These are phyloP conservation scores for Fusarium sarcochroum DNA, from an alignment of 2,329 filamentous ascomycete species.

Conservation along the genomic window DNA sequence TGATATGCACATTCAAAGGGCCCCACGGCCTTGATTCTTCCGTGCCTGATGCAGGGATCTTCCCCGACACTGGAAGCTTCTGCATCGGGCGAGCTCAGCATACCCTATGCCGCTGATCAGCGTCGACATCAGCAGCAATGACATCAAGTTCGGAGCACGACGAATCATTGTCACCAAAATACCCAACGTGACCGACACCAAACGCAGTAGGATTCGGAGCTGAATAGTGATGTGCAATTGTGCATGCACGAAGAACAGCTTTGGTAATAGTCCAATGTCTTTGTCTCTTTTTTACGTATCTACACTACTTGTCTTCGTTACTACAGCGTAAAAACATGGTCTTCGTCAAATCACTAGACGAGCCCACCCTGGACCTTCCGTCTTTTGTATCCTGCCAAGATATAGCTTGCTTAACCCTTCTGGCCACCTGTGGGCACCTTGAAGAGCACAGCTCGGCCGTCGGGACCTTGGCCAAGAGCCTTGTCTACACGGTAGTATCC, in stretches of 20 bases:
- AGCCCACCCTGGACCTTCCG: not conserved
- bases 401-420: slow-evolving; percentile 45
- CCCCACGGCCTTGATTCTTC: slow-evolving; percentile 3
- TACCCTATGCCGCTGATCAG: slow-evolving; percentile 7
- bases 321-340: slow-evolving; percentile 36
- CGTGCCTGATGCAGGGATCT: slow-evolving; percentile 7
- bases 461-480: slow-evolving; percentile 64
- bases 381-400: slow-evolving; percentile 11
- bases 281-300: slow-evolving; percentile 24
- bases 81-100: slow-evolving; percentile 2
- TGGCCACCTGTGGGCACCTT: slow-evolving; percentile 69
- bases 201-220: not conserved
- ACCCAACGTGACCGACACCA: not conserved
- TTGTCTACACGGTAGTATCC: slow-evolving; percentile 92
- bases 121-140: slow-evolving; percentile 10
- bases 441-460: slow-evolving; percentile 69
- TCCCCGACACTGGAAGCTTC: not conserved
- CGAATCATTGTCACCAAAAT: not conserved
- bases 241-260: not conserved
- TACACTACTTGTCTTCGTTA: slow-evolving; percentile 30
- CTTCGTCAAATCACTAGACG: slow-evolving; percentile 37
- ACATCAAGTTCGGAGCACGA: slow-evolving; percentile 19
- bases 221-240: not conserved
- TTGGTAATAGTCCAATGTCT: slow-evolving; percentile 1
- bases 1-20: not conserved